phyloP scores from a whole-genome alignment of 306 rosid species.

The Cucurbita ficifolia region DNA sequence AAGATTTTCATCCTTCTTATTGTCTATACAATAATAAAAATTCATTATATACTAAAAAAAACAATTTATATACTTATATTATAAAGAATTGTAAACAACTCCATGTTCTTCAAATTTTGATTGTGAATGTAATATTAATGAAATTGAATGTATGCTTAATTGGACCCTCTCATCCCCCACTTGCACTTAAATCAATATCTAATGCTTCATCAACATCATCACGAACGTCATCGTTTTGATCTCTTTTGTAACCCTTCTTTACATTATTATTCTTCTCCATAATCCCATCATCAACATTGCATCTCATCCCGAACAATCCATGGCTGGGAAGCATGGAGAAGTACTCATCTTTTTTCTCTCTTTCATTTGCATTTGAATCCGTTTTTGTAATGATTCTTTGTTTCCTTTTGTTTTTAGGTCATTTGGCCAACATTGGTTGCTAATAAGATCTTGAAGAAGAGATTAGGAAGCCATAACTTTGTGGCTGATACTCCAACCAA shows the following conservation, averaged over 20 bases:
- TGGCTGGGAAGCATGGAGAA: conserved; percentile 22
- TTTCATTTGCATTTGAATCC: background rate
- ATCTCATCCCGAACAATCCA: background rate
- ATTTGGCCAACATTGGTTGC: conserved; percentile 89
- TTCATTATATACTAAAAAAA: too few species aligned
- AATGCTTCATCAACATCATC: background rate
- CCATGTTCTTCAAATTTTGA: too few species aligned
- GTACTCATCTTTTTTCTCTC: conserved; percentile 7
- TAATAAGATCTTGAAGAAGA: conserved; percentile 55
- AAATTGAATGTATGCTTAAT: background rate
- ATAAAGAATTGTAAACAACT: too few species aligned
- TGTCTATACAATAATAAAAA: too few species aligned
- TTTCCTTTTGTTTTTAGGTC: conserved; percentile 14
- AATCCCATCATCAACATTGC: background rate
- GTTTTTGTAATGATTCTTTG: background rate
- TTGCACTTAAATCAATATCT: background rate
- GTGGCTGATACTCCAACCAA: conserved; percentile 48
- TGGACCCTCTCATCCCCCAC: background rate
- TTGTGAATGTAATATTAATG: too few species aligned
- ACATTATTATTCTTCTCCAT: background rate
- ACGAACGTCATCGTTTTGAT: background rate
- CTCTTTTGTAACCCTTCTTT: background rate
- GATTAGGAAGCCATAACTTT: conserved; percentile 59
- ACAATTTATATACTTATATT: too few species aligned
- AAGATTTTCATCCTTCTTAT: too few species aligned